Evolutionary conservation across 768 basidiomycete species (phyloP).

Genomic region (Coprinellus micaceus): DNA sequence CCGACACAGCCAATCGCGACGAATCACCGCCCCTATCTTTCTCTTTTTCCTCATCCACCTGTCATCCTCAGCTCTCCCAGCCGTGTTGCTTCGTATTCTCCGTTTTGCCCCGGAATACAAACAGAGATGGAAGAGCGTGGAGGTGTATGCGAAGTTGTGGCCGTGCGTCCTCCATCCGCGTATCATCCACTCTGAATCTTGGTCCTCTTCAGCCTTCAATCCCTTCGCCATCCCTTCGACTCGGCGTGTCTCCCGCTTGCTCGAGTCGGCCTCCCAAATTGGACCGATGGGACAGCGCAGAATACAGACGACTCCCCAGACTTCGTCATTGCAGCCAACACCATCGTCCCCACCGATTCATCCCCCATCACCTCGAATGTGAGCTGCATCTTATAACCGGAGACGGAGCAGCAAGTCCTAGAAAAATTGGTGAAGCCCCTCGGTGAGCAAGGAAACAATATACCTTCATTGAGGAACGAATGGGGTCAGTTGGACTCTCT

Average conservation of each 20-base stretch:
- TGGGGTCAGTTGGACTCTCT: too few relatives aligned
- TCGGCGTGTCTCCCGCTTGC: too few relatives aligned
- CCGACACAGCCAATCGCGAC: too few relatives aligned
- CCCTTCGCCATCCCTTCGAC: slow-evolving; percentile 70
- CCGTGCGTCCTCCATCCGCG: slow-evolving; percentile 25
- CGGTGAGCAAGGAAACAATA: too few relatives aligned
- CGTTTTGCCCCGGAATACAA: slow-evolving; percentile 24
- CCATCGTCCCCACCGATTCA: slow-evolving; percentile 83
- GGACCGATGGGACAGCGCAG: too few relatives aligned
- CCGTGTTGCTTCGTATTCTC: too few relatives aligned
- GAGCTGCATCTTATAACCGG: slow-evolving; percentile 51
- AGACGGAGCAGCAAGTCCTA: slow-evolving; percentile 63
- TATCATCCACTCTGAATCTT: too few relatives aligned
- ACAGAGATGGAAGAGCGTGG: slow-evolving; percentile 39
- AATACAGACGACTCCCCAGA: slow-evolving; percentile 35
- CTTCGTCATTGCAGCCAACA: slow-evolving; percentile 86
- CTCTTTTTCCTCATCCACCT: too few relatives aligned
- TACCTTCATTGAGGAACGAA: too few relatives aligned
- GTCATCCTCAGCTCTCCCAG: too few relatives aligned
- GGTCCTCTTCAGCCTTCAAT: slow-evolving; percentile 25
- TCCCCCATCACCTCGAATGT: slow-evolving; percentile 55
- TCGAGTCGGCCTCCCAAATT: too few relatives aligned
- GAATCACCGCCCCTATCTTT: too few relatives aligned
- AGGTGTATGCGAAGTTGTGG: slow-evolving; percentile 36
- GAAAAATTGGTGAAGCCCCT: slow-evolving; percentile 96